Conservation (phyloP, 495 filamentous ascomycete species). For the Aspergillus baeticus region DNA sequence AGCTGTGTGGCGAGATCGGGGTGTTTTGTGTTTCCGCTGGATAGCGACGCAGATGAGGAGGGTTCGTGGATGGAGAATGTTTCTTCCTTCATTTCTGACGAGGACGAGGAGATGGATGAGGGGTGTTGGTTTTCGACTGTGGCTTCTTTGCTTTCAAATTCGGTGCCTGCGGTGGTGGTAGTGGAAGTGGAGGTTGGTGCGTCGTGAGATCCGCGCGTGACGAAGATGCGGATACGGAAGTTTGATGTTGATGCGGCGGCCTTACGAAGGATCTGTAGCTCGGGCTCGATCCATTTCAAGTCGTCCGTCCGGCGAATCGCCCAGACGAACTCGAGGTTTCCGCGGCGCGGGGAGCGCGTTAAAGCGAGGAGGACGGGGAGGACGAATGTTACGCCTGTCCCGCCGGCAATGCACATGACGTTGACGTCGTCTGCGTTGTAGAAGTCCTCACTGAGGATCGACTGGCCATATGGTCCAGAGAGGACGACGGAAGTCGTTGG, state of each 20-base stretch:
- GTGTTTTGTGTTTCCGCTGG: conserved; percentile 8
- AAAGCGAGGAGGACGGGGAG: conserved; percentile 53
- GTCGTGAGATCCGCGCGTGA: conserved; percentile 40
- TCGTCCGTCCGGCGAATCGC: conserved; percentile 54
- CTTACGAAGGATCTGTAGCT: conserved; percentile 48
- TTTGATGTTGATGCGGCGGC: conserved; percentile 31
- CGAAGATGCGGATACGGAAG: conserved; percentile 53
- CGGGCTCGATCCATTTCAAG: conserved; percentile 53
- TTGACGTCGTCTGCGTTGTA: conserved; percentile 44
- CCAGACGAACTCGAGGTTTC: conserved; percentile 59
- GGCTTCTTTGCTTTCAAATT: conserved; percentile 7
- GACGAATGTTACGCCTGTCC: conserved; percentile 64
- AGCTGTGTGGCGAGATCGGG: conserved; percentile 29
- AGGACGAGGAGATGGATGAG: neutral
- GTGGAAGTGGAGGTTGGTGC: neutral
- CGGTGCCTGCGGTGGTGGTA: neutral
- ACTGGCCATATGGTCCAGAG: conserved; percentile 58
- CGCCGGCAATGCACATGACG: conserved; percentile 60
- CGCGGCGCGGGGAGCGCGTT: conserved; percentile 24
- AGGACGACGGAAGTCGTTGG: conserved; percentile 51
- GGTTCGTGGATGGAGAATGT: conserved; percentile 10
- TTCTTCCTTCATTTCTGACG: conserved; percentile 1
- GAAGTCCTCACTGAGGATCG: conserved; percentile 33
- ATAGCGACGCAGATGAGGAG: neutral
- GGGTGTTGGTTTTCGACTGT: neutral